A percentile compares a stretch with the other conserved stretches of the same genome.
Conservation (phyloP, 2,329 filamentous ascomycete genomes). For the Cercospora zeina region DNA sequence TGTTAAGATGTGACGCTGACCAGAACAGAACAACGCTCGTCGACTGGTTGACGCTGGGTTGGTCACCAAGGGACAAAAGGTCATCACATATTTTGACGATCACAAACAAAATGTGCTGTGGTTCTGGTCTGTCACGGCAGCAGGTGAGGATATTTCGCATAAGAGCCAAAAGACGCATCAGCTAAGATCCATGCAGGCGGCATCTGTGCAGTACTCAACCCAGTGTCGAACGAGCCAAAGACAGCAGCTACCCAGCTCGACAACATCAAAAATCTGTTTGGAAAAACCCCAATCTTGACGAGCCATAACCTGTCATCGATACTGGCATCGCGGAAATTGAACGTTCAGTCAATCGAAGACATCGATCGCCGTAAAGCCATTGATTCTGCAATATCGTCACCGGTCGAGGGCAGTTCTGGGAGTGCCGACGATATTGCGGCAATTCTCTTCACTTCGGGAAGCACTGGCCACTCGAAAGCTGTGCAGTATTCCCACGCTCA, state of each 20-base stretch:
- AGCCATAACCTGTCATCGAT: conserved; percentile 24
- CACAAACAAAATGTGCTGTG: conserved; percentile 45
- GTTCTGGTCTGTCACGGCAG: conserved; percentile 47
- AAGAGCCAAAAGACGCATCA: background rate
- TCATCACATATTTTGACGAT: conserved; percentile 41
- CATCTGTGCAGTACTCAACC: conserved; percentile 25
- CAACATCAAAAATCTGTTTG: conserved; percentile 25
- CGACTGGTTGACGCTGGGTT: conserved; percentile 24
- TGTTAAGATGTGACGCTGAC: background rate
- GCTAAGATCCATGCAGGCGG: conserved; percentile 27
- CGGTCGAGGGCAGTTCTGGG: background rate
- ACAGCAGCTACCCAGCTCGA: conserved; percentile 30
- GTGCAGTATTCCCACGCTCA: conserved; percentile 27
- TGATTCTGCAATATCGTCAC: conserved; percentile 16
- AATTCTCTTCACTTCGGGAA: conserved; percentile 32
- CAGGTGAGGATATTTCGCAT: conserved; percentile 15
- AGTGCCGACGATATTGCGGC: conserved; percentile 20
- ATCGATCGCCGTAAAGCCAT: conserved; percentile 14
- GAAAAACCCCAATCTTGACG: conserved; percentile 18
- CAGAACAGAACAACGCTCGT: conserved; percentile 20
- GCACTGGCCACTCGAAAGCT: conserved; percentile 31
- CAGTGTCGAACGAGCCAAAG: conserved; percentile 30
- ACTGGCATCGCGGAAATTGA: conserved; percentile 20
- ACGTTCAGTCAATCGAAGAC: conserved; percentile 22
- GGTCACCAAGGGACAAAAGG: conserved; percentile 20